Evolutionary conservation across 768 basidiomycete species (phyloP), one percentile per base, ranked within the genome.

Genomic region (Russula olivacea): DNA sequence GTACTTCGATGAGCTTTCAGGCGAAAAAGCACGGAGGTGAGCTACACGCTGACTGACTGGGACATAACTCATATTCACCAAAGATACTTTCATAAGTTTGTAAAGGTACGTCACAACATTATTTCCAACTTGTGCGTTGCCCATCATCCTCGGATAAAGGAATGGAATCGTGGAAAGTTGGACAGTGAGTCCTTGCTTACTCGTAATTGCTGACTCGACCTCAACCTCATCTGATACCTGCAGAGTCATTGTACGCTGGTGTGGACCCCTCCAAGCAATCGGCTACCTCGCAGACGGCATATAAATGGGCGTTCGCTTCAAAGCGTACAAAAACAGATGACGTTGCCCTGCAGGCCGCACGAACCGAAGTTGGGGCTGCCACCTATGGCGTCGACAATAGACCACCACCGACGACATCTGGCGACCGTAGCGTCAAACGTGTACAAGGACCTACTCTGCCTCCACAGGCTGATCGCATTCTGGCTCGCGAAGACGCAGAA

Each of bases 61-160:
- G 57, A 74, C 76, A 63, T 78, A 72, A 58, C 66, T 72, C 58
- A 71, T 69, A 55, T 55, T 55, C 68, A 63, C 59, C 28, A 62
- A 55, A 91, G 90, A 70, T 93, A 95, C 72, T 98, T 98, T 72
- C 86, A 88, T 69, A 96, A 94, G 75, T 97, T 98, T 70, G 86
- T 93, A 45, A 90, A 89, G 80, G 87, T 87, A 70, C 67, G 75
- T 65, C 64, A 52, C 52, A 54, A 8, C 55, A 30, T 68, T 19
- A 38, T 34, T 47, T 63, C 19, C 36, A 19, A 58, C 50, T 30
- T 32, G 19, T 62, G 49, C 14, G 63, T 63, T 10, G 32, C 45
- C 61, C 21, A 41, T 69, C 40, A 30, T 43, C 30, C 28, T 30
- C 14, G 21, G 9, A 41, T 25, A 12, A 54, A 91, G 82, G 84